Evolutionary conservation across 2,329 filamentous ascomycete genomes (phyloP), one percentile per base, ranked within the genome.

Genomic region (Diaporthe sp.): DNA sequence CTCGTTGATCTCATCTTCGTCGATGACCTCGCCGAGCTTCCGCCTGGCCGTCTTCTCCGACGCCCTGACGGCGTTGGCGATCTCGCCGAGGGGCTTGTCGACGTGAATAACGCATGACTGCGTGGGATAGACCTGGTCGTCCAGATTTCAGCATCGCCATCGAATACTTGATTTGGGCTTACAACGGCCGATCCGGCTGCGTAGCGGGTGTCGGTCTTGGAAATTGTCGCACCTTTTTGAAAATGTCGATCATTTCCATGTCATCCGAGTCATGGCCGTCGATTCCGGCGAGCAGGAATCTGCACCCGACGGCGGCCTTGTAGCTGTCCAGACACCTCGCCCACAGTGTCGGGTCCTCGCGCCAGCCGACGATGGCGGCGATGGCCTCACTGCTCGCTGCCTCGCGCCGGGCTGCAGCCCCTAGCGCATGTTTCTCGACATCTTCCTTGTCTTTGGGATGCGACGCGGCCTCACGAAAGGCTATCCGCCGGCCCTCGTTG

Each of bases 291-390:
- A 82, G 76, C n/a, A 81, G 54, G 45, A 80, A 79, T 0, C 76
- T 76, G n/a, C 79, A 78, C 12, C 78, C 78, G 8, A 76, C 70
- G 2, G 79, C 77, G 7, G 74, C 68, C 45, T 77, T 79, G 77
- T 82, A 82, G 68, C 81, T 82, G 3, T 78, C 76, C 50, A 82
- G 72, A n/a, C 78, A 79, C 13, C 77, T 77, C 38, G 75, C 76
- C 74, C 80, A 82, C 3, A 82, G 67, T 6, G 71, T 74, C 1
- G 79, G 78, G 30, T 82, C 81, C 66, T 82, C 81, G 38, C 81
- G 79, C 74, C 81, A 82, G 33, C 81, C 81, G 22, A 82, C 81
- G 28, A 82, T 38, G 52, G 60, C 58, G 25, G 60, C 47, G 30
- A 82, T 79, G 25, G 79, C 81, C 40, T 79, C 78, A 25, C 74